These are phyloP conservation scores for Pseudopithomyces maydicus DNA, from an alignment of 2,329 filamentous ascomycete species.

Conservation along the genomic window DNA sequence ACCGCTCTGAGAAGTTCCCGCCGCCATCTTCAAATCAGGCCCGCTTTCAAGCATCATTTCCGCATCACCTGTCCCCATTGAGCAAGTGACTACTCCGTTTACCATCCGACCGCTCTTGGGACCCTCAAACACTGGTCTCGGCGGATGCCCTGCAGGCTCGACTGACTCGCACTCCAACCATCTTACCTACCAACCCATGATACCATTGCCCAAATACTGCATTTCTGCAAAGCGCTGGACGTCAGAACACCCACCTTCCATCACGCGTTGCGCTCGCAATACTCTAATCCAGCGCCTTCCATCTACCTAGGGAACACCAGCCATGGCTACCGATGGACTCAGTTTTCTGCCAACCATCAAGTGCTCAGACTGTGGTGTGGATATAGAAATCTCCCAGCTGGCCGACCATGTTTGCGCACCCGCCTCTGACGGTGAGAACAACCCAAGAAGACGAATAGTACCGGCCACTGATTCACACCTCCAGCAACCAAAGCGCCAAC, in stretches of 20 bases:
- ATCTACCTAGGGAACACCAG: conserved; percentile 9
- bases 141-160: conserved; percentile 23
- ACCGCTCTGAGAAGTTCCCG: conserved; percentile 27
- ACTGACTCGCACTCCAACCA: conserved; percentile 19
- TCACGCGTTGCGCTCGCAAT: conserved; percentile 3
- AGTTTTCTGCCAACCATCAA: conserved; percentile 45
- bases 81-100: conserved; percentile 31
- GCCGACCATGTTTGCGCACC: conserved; percentile 78
- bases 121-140: conserved; percentile 29
- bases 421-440: conserved; percentile 51
- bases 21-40: conserved; percentile 37
- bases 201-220: conserved; percentile 25
- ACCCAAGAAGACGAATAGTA: neutral
- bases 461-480: neutral
- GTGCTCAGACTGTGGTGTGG: conserved; percentile 48
- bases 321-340: conserved; percentile 30
- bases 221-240: conserved; percentile 22
- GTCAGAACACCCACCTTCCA: conserved; percentile 9
- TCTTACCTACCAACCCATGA: conserved; percentile 27
- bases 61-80: conserved; percentile 35
- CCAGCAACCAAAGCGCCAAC: conserved; percentile 9
- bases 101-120: conserved; percentile 34
- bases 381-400: conserved; percentile 85
- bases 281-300: conserved; percentile 11
- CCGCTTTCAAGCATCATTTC: conserved; percentile 41